Percentiles rank a stretch among this genome's conserved stretches.
Evolutionary conservation across 2,329 filamentous ascomycete species (phyloP).

Genomic region (Westerdykella aurantiaca): DNA sequence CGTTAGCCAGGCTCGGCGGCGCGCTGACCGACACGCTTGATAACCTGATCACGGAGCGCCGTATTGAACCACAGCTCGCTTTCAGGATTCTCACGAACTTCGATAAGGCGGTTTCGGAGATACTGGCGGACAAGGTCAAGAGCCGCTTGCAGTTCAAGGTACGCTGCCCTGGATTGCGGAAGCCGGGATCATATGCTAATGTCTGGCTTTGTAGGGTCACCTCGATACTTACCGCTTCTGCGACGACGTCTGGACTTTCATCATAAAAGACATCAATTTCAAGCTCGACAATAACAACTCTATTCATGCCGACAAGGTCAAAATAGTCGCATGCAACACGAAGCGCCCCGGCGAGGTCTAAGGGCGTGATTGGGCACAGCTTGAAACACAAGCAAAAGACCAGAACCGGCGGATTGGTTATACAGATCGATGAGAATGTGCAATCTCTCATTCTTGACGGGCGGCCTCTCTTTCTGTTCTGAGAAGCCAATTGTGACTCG

Average conservation of each 20-base stretch:
- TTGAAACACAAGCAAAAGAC: too few relatives aligned
- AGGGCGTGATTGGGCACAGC: constrained; percentile 3
- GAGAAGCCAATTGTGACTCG: too few relatives aligned
- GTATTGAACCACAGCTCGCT: constrained; percentile 94
- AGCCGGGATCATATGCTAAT: constrained; percentile 10
- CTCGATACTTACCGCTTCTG: constrained; percentile 98
- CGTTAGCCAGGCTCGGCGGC: constrained; percentile 68
- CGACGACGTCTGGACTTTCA: constrained; percentile 98
- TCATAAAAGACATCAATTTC: constrained; percentile 98
- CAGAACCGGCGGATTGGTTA: too few relatives aligned
- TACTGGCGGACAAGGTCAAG: constrained; percentile 87
- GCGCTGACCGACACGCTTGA: constrained; percentile 95
- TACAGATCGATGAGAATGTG: too few relatives aligned
- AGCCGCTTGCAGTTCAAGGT: constrained; percentile 93
- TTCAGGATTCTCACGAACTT: constrained; percentile 98
- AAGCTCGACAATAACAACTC: constrained; percentile 81
- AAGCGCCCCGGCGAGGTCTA: constrained; percentile 63
- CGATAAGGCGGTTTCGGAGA: constrained; percentile 86
- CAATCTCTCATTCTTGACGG: too few relatives aligned
- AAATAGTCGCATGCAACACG: constrained; percentile 97
- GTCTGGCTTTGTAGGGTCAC: constrained; percentile 60
- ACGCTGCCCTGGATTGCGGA: constrained; percentile 19
- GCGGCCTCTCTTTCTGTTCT: too few relatives aligned
- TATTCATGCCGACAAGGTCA: constrained; percentile 83
- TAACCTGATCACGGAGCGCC: constrained; percentile 87